phyloP scores from a whole-genome alignment of 1,284 basidiomycete genomes.

The Apiotrichum brassicae region DNA sequence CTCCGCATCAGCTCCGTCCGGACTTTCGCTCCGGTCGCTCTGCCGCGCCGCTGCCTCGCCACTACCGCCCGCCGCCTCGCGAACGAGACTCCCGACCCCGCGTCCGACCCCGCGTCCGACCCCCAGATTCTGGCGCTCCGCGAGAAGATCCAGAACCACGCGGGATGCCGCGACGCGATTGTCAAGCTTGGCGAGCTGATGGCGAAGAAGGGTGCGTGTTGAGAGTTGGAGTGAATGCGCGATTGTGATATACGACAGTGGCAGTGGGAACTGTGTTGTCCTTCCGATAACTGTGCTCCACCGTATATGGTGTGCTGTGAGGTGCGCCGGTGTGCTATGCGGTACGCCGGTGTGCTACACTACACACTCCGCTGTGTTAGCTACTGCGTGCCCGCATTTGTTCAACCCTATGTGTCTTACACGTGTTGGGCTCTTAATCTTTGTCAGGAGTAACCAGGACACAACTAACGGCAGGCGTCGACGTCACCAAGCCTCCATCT shows the following conservation, averaged over 20 bases:
- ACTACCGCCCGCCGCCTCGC: conserved; percentile 24
- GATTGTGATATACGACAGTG: neutral
- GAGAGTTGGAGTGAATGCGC: neutral
- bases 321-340: no score
- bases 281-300: no score
- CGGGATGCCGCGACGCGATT: conserved; percentile 33
- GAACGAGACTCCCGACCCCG: conserved; percentile 13
- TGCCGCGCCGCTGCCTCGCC: conserved; percentile 12
- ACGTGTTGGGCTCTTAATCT: no score
- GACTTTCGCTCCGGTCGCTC: neutral
- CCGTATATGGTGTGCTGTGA: no score
- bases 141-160: conserved; percentile 33
- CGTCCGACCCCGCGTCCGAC: conserved; percentile 28
- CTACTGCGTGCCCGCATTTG: no score
- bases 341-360: no score
- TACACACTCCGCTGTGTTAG: no score
- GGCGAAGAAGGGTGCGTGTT: conserved; percentile 33
- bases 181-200: conserved; percentile 30
- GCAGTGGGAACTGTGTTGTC: no score
- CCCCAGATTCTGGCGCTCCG: conserved; percentile 29
- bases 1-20: neutral
- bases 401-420: no score
- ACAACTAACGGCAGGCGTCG: conserved; percentile 26
- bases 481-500: conserved; percentile 28
- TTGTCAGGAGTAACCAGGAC: no score